These are phyloP conservation scores for Magnaporthiopsis poae DNA, from an alignment of 2,329 filamentous ascomycete species.

Conservation along the genomic window DNA sequence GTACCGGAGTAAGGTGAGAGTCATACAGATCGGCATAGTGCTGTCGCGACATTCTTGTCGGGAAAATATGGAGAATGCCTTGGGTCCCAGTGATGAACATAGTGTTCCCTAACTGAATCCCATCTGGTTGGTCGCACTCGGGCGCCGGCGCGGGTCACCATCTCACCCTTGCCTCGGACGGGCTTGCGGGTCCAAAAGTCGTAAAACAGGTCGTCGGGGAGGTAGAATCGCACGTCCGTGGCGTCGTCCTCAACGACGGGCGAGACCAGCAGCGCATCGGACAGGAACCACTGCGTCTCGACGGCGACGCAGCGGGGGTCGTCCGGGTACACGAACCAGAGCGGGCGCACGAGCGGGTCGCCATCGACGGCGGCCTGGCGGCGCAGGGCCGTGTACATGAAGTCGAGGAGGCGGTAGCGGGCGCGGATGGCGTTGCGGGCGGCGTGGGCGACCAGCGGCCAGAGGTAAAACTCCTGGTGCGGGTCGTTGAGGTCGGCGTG, in stretches of 20 bases:
- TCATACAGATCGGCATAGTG: too few relatives aligned
- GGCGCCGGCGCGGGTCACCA: conserved; percentile 28
- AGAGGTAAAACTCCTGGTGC: conserved; percentile 63
- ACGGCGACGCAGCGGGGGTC: conserved; percentile 35
- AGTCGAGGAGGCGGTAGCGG: conserved; percentile 72
- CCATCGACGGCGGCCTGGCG: conserved; percentile 46
- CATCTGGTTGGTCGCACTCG: too few relatives aligned
- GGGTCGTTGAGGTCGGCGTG: conserved; percentile 45
- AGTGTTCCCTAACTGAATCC: too few relatives aligned
- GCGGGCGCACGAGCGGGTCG: conserved; percentile 55
- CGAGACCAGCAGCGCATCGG: conserved; percentile 36
- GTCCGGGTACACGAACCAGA: conserved; percentile 61
- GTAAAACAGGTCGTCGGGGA: conserved; percentile 39
- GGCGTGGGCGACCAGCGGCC: conserved; percentile 51
- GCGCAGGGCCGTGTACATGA: conserved; percentile 65
- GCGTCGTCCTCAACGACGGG: conserved; percentile 37
- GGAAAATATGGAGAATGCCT: too few relatives aligned
- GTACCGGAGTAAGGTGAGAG: too few relatives aligned
- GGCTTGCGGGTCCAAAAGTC: conserved; percentile 36
- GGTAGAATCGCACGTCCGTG: conserved; percentile 35
- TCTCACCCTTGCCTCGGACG: conserved; percentile 32
- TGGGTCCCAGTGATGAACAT: too few relatives aligned
- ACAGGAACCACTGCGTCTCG: conserved; percentile 43
- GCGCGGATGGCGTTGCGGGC: conserved; percentile 60
- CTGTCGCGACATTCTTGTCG: too few relatives aligned